Conservation (phyloP, 2,329 filamentous ascomycete species). For the Curvularia hawaiiensis region DNA sequence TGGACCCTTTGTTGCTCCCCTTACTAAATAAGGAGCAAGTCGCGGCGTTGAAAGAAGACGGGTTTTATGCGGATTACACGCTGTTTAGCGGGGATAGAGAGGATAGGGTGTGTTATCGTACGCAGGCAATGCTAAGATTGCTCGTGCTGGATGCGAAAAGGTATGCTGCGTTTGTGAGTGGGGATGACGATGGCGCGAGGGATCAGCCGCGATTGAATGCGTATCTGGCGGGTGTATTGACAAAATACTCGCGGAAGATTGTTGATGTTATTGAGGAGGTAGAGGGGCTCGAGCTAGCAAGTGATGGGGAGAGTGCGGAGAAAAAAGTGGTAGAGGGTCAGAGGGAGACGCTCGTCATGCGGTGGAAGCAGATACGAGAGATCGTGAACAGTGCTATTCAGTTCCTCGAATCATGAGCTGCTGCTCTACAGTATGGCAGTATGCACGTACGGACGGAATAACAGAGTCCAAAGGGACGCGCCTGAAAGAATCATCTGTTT, state of each 20-base stretch:
- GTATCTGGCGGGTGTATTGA: conserved; percentile 42
- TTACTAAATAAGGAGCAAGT: conserved; percentile 39
- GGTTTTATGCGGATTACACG: conserved; percentile 48
- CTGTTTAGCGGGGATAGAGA: conserved; percentile 15
- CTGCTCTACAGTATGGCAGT: neutral
- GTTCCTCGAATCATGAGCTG: conserved; percentile 1
- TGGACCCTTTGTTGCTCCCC: conserved; percentile 52
- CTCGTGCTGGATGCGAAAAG: conserved; percentile 36
- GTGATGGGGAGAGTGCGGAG: conserved; percentile 2
- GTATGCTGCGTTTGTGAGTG: conserved; percentile 40
- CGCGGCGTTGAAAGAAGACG: conserved; percentile 48
- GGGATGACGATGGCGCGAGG: conserved; percentile 39
- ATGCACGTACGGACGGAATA: no score
- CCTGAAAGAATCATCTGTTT: conserved; percentile 6
- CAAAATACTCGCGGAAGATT: conserved; percentile 37
- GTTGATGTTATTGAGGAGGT: conserved; percentile 36
- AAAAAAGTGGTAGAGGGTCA: conserved; percentile 21
- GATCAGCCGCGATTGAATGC: conserved; percentile 47
- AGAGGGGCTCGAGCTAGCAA: conserved; percentile 27
- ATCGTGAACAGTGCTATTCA: conserved; percentile 27
- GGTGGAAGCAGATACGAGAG: conserved; percentile 48
- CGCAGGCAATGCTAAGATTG: conserved; percentile 51
- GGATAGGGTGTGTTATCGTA: conserved; percentile 50
- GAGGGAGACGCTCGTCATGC: conserved; percentile 29
- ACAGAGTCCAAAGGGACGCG: neutral